These are phyloP conservation scores for Nemania bipapillata DNA, from an alignment of 2,329 filamentous ascomycete genomes.

Conservation along the genomic window DNA sequence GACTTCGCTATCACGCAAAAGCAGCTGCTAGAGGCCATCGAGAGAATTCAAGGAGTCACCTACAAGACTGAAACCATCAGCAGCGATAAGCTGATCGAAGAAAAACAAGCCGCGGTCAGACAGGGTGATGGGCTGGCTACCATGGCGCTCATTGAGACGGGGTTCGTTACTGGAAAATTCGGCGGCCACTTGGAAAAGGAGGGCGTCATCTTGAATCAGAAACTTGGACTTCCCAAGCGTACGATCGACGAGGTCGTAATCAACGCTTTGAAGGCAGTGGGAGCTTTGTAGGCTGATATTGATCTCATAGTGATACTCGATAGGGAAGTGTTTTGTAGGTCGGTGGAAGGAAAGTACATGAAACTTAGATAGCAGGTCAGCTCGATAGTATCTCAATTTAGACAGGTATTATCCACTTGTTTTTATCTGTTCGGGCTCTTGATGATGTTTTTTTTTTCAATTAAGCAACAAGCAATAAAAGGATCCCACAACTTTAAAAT, in stretches of 20 bases:
- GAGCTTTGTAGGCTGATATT: conserved; percentile 2
- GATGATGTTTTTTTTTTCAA: too few species aligned
- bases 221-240: conserved; percentile 46
- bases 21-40: conserved; percentile 58
- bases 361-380: too few species aligned
- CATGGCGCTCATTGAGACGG: conserved; percentile 50
- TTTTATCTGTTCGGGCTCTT: too few species aligned
- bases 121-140: conserved; percentile 45
- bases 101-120: conserved; percentile 46
- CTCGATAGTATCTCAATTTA: too few species aligned
- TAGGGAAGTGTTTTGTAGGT: not conserved
- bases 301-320: not conserved
- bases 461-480: too few species aligned
- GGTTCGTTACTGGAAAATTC: conserved; percentile 50
- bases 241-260: conserved; percentile 45
- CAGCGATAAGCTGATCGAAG: conserved; percentile 44
- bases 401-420: too few species aligned
- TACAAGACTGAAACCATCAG: conserved; percentile 46
- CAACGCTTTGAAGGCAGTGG: conserved; percentile 34
- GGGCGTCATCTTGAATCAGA: conserved; percentile 50
- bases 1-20: conserved; percentile 52
- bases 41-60: conserved; percentile 61
- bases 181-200: conserved; percentile 52
- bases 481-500: too few species aligned
- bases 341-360: too few species aligned